Evolutionary conservation across 176 grass and related monocot species (phyloP).

Genomic region (Rhynchospora tenuis): DNA sequence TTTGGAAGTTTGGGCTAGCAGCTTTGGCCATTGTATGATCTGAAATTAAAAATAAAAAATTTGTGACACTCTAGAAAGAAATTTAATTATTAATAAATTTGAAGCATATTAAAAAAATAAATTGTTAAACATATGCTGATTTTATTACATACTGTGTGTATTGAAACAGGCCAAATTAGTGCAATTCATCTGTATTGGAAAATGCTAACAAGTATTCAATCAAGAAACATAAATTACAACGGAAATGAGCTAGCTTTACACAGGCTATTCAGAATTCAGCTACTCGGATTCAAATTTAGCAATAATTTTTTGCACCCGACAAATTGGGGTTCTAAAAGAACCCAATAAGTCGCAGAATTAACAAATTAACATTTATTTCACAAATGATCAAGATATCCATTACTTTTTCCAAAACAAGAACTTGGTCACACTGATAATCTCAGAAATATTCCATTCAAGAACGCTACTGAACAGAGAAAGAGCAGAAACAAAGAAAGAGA

Average conservation of each 20-base stretch:
- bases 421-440: not conserved
- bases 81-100: not conserved
- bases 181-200: not conserved
- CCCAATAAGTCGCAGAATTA: not conserved
- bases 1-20: not conserved
- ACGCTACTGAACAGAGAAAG: not conserved
- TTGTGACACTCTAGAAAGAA: not conserved
- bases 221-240: not conserved
- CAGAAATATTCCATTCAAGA: not conserved
- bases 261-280: not conserved
- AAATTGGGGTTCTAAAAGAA: not conserved
- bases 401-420: not conserved
- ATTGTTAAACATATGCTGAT: not conserved
- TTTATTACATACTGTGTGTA: not conserved
- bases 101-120: not conserved
- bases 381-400: not conserved
- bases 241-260: not conserved
- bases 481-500: not conserved
- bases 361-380: not conserved
- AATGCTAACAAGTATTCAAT: not conserved
- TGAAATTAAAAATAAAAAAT: conserved; percentile 24
- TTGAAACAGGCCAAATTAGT: not conserved
- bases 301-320: not conserved
- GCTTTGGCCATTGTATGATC: conserved; percentile 39
- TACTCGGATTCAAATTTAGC: not conserved